Conservation (phyloP, 345 rosid genomes). For the Dimocarpus longan region DNA sequence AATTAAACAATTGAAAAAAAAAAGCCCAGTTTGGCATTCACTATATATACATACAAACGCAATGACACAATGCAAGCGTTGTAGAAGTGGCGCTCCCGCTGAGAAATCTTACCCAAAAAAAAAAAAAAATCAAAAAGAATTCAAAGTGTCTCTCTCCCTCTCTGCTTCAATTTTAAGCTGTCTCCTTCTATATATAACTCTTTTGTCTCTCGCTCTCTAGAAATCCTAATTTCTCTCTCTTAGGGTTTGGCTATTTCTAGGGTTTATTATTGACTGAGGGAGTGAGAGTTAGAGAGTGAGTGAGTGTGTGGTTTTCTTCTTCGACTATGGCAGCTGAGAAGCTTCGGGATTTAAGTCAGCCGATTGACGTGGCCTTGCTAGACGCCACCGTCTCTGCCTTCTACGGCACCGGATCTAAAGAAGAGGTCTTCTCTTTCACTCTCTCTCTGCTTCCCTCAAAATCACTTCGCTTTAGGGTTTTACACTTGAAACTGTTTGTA, state of each 20-base stretch:
- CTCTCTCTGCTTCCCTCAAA: background rate
- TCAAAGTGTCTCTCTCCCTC: conserved; percentile 36
- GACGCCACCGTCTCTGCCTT: conserved; percentile 99
- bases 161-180: conserved; percentile 92
- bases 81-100: too few species aligned
- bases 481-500: background rate
- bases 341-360: conserved; percentile 91
- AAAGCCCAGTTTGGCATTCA: too few species aligned
- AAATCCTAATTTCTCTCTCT: conserved; percentile 31
- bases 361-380: conserved; percentile 87
- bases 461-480: conserved; percentile 1
- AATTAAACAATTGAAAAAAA: too few species aligned
- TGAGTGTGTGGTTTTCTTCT: conserved; percentile 17
- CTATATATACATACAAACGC: too few species aligned
- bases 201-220: conserved; percentile 14
- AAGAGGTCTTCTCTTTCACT: conserved; percentile 58
- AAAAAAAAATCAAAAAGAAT: background rate
- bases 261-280: conserved; percentile 32
- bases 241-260: conserved; percentile 55
- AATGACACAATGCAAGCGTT: too few species aligned
- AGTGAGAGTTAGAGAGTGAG: conserved; percentile 7
- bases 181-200: conserved; percentile 38
- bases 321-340: conserved; percentile 92
- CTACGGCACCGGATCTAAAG: conserved; percentile 99
- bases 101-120: background rate